These are phyloP conservation scores for Neofusicoccum sp. DNA, from an alignment of 2,329 filamentous ascomycete species.

Conservation along the genomic window DNA sequence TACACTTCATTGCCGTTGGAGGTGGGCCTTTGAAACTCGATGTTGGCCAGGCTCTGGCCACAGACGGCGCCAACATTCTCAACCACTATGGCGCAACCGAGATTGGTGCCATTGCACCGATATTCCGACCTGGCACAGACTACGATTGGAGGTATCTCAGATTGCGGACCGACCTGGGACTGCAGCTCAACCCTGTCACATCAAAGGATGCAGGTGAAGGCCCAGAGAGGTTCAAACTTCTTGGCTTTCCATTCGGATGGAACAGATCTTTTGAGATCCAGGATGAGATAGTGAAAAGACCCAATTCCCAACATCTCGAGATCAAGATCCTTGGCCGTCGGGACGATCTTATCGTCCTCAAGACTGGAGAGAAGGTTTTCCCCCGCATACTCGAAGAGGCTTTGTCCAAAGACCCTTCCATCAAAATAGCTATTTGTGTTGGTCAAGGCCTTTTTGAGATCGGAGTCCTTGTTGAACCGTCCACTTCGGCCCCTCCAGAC, in stretches of 20 bases:
- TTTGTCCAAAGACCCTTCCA: slow-evolving; percentile 18
- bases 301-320: slow-evolving; percentile 22
- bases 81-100: slow-evolving; percentile 41
- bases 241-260: slow-evolving; percentile 31
- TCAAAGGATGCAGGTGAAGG: not conserved
- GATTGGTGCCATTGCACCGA: slow-evolving; percentile 34
- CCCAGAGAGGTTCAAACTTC: slow-evolving; percentile 21
- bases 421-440: slow-evolving; percentile 24
- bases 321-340: slow-evolving; percentile 33
- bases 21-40: slow-evolving; percentile 31
- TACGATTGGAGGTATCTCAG: slow-evolving; percentile 36
- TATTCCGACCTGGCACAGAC: slow-evolving; percentile 30
- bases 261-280: slow-evolving; percentile 31
- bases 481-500: not conserved
- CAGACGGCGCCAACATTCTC: slow-evolving; percentile 29
- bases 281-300: slow-evolving; percentile 33
- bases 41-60: slow-evolving; percentile 25
- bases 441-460: slow-evolving; percentile 25
- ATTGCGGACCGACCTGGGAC: slow-evolving; percentile 32
- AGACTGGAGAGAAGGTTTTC: slow-evolving; percentile 32
- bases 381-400: slow-evolving; percentile 25
- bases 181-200: slow-evolving; percentile 23
- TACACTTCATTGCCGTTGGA: slow-evolving; percentile 35
- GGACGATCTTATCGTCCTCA: slow-evolving; percentile 34
- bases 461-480: slow-evolving; percentile 26